Conservation (phyloP, 2,329 filamentous ascomycete genomes). For the Hypomyces perniciosus region DNA sequence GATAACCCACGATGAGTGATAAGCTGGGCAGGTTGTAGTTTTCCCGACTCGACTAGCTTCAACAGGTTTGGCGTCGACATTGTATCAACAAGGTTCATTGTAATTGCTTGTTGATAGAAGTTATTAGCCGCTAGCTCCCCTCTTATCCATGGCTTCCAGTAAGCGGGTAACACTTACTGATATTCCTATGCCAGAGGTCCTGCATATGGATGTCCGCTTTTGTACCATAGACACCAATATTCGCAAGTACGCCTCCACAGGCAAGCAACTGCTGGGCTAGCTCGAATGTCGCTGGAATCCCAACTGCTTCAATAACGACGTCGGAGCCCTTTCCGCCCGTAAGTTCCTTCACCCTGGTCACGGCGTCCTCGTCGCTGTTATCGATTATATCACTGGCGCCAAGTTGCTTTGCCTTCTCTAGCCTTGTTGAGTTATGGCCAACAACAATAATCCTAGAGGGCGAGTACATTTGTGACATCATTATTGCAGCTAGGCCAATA, state of each 20-base stretch:
- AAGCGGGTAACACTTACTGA: conserved; percentile 32
- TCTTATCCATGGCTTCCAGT: neutral
- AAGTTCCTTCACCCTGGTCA: conserved; percentile 34
- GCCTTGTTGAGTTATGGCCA: conserved; percentile 42
- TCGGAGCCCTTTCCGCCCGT: conserved; percentile 50
- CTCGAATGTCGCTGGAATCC: conserved; percentile 46
- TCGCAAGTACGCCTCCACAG: conserved; percentile 48
- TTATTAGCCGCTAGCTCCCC: neutral
- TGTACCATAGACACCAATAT: conserved; percentile 53
- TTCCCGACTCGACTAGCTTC: conserved; percentile 37
- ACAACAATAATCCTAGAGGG: conserved; percentile 46
- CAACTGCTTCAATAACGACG: conserved; percentile 53
- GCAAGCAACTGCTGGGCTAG: conserved; percentile 49
- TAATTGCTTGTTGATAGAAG: conserved; percentile 31
- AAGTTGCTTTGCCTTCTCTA: conserved; percentile 40
- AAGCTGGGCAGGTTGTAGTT: conserved; percentile 35
- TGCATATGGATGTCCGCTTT: conserved; percentile 47
- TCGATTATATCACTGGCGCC: conserved; percentile 43
- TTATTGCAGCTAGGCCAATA: conserved; percentile 48
- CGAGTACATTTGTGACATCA: conserved; percentile 49
- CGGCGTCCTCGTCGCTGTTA: conserved; percentile 28
- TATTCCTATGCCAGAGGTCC: conserved; percentile 48
- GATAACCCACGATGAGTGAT: conserved; percentile 39
- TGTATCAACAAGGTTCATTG: conserved; percentile 42
- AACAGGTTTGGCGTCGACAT: conserved; percentile 43